Base-by-base conservation (phyloP, 257 asterid species). In the Solanum piurae region DNA sequence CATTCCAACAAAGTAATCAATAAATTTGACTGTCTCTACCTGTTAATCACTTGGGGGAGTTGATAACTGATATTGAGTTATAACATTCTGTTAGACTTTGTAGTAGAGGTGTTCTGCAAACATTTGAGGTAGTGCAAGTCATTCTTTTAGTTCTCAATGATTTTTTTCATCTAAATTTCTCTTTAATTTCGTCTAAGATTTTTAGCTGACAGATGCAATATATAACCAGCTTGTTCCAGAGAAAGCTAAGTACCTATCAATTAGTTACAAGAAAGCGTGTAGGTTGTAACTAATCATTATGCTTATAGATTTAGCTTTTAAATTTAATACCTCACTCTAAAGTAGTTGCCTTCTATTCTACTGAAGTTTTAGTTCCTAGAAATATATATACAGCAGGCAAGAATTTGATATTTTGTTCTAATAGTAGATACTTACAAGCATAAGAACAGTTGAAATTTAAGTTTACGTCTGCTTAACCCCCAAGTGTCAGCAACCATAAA, bases 21-120 rank as follows among this genome's bases (percentile, higher is more conserved):
- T 77, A 77, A 25, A 77, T 76, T 42, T 77, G 21, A 77, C 23
- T 13, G 4, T 77, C 46, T 77, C 84, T 77, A 77, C 84, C 52
- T 76, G 34, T 76, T 5, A 3, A 40, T n/a, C 6, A 3, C 31
- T 38, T 76, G 55, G 29, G 25, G 12, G 34, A 76, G 62, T n/a
- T 76, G 83, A 76, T 12, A 38, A 12, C 14, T 38, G 21, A 75
- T 75, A 37, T 7, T 3, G 34, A 75, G 46, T 37, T 75, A 75
- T 0, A 75, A 10, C 4, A 3, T 23, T 38, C 58, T 75, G 31
- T 6, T 37, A 6, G 49, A 42, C 12, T 36, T 74, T 73, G 49
- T 74, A 21, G 12, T 37, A 74, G 52, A 74, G 55, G 55, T 18
- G 2, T 2, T 21, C 33, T 21, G 83, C 31, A 21, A 21, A 37